These are phyloP conservation scores for Tricholoma bakamatsutake DNA, from an alignment of 768 basidiomycete species.

Conservation along the genomic window DNA sequence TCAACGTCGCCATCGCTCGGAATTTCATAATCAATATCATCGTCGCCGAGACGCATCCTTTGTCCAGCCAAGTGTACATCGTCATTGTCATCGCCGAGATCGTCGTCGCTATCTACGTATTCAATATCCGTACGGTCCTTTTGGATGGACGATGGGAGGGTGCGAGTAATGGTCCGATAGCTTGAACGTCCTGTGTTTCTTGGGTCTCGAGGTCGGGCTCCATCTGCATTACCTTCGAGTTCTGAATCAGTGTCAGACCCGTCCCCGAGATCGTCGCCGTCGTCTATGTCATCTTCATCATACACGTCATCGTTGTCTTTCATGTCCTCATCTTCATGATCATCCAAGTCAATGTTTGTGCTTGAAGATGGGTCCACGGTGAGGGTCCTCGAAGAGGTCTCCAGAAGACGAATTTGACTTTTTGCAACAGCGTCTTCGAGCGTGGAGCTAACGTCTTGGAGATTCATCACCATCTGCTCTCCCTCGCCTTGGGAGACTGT, in stretches of 20 bases:
- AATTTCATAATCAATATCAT: conserved; percentile 36
- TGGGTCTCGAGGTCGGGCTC: conserved; percentile 15
- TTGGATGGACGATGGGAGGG: conserved; percentile 29
- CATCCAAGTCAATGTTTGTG: conserved; percentile 22
- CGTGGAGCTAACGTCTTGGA: conserved; percentile 81
- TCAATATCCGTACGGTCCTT: conserved; percentile 41
- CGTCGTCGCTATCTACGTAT: conserved; percentile 79
- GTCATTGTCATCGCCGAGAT: conserved; percentile 47
- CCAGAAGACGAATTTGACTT: conserved; percentile 81
- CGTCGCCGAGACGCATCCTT: conserved; percentile 34
- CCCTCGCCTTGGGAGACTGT: conserved; percentile 85
- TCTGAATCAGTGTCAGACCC: conserved; percentile 11
- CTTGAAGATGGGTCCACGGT: conserved; percentile 37
- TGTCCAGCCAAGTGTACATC: conserved; percentile 16
- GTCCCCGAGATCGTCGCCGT: conserved; percentile 3
- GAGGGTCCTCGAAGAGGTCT: conserved; percentile 71
- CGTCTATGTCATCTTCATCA: background rate
- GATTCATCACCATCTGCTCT: conserved; percentile 94
- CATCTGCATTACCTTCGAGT: conserved; percentile 14
- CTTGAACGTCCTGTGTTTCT: conserved; percentile 47
- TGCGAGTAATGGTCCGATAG: conserved; percentile 39
- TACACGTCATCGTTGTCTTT: conserved; percentile 12
- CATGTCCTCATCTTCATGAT: conserved; percentile 27
- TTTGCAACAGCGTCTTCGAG: conserved; percentile 79
- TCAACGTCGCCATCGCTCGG: conserved; percentile 41